Base-by-base conservation (phyloP, 2,329 filamentous ascomycete species). In the Gyromitra esculenta region DNA sequence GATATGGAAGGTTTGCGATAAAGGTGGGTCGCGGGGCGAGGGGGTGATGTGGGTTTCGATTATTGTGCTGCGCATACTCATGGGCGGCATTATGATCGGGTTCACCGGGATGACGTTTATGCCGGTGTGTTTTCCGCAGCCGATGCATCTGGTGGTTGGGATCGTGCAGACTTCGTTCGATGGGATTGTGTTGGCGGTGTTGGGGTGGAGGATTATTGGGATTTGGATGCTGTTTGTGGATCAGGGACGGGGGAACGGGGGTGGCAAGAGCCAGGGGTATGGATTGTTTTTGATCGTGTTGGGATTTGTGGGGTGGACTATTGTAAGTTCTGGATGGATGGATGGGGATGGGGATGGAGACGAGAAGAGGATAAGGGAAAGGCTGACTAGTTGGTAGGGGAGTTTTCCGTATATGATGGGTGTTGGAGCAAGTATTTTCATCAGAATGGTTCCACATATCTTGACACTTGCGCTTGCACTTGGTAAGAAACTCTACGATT, bases 21-120 rank as follows among this genome's bases (percentile, higher is more conserved):
- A 78, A 39, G 57, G 63, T 3, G n/a, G 48, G n/a, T 60, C 50
- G 8, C 83, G 83, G 41, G 80, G 81, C n/a, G 83, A 84, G 76
- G 81, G 82, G 5, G 72, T 86, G 18, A 64, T 86, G 13, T 83
- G 85, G n/a, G 87, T 89, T 79, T 81, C 83, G 9, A 79, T 87
- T 15, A 78, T 90, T 7, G 80, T 86, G 57, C 80, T 83, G 18
- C 85, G 88, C 35, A 85, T 89, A 52, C 81, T 87, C n/a, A 80
- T 88, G 9, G 88, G 88, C 11, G 86, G 83, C 35, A 84, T 87
- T 3, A 88, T 88, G 76, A 85, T 88, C 15, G 88, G 85, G n/a
- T 84, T 89, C 65, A 86, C 87, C 35, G 84, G 87, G 54, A 84
- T 86, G 5, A 85, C 88, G 75, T 86, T 88, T 78, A 84, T 85